phyloP scores from a whole-genome alignment of 495 filamentous ascomycete genomes.

The Xylaria telfairii region DNA sequence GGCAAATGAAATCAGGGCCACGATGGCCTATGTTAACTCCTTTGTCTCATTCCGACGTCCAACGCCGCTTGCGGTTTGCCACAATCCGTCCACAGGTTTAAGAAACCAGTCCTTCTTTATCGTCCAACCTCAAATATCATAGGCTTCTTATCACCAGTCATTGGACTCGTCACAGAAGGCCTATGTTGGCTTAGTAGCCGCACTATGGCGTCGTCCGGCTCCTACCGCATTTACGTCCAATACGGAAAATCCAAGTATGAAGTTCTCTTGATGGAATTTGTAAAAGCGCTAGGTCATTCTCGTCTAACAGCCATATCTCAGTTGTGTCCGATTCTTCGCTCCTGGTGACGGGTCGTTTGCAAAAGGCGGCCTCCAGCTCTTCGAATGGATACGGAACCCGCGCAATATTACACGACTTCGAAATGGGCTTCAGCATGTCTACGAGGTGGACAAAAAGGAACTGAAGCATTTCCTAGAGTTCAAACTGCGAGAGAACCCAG shows the following conservation, averaged over 20 bases:
- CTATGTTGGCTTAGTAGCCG: background rate
- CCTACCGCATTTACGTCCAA: slow-evolving; percentile 18
- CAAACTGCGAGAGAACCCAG: background rate
- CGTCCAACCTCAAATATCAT: background rate
- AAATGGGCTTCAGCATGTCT: slow-evolving; percentile 7
- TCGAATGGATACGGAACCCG: slow-evolving; percentile 19
- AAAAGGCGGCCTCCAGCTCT: slow-evolving; percentile 7
- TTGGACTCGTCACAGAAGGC: background rate
- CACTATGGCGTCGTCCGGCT: background rate
- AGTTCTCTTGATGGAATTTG: background rate
- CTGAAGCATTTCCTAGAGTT: background rate
- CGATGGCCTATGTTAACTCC: background rate
- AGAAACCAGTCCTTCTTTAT: background rate
- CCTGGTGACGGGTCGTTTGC: background rate
- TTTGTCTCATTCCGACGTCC: background rate
- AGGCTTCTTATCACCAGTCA: too few relatives aligned
- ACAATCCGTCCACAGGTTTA: background rate
- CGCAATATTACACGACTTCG: slow-evolving; percentile 6
- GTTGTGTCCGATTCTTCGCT: slow-evolving; percentile 14
- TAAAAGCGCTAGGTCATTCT: background rate
- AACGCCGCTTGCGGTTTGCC: background rate
- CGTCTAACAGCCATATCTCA: background rate
- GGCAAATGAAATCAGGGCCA: background rate
- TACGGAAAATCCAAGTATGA: slow-evolving; percentile 14
- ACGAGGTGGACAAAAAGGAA: slow-evolving; percentile 5